phyloP scores from a whole-genome alignment of 1,284 basidiomycete species.

The Trametes sp. region DNA sequence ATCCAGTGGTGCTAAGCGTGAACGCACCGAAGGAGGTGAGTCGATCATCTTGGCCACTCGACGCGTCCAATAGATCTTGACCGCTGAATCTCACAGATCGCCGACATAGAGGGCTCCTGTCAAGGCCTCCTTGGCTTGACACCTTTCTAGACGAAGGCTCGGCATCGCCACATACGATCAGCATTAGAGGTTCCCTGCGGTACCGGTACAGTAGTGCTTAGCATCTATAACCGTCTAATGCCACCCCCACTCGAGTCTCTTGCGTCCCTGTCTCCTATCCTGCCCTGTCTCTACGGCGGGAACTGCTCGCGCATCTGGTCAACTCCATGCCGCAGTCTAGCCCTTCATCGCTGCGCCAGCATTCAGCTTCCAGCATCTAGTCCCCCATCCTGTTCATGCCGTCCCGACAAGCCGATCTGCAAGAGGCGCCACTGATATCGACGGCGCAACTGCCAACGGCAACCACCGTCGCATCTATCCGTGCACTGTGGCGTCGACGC shows the following conservation, averaged over 20 bases:
- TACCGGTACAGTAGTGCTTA: neutral
- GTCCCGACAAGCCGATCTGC: neutral
- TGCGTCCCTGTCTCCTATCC: neutral
- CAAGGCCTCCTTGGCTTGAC: slow-evolving; percentile 77
- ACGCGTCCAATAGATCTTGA: neutral
- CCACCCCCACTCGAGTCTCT: neutral
- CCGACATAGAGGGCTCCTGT: slow-evolving; percentile 88
- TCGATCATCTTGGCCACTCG: neutral
- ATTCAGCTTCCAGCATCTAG: too few relatives aligned
- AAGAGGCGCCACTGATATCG: slow-evolving; percentile 1
- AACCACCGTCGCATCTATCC: neutral
- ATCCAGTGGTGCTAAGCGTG: slow-evolving; percentile 76
- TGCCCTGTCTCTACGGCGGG: too few relatives aligned
- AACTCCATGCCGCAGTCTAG: too few relatives aligned
- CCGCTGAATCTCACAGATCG: slow-evolving; percentile 54
- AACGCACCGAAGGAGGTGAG: slow-evolving; percentile 89
- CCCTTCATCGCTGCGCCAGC: too few relatives aligned
- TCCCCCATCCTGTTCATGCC: neutral
- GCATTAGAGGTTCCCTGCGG: neutral
- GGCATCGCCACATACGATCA: neutral
- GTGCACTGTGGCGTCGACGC: neutral
- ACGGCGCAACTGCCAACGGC: neutral
- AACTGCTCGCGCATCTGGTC: too few relatives aligned
- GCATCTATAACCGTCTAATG: neutral
- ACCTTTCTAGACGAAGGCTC: slow-evolving; percentile 55